phyloP scores from a whole-genome alignment of 2,329 filamentous ascomycete genomes.

The Ascochyta clinopodiicola region DNA sequence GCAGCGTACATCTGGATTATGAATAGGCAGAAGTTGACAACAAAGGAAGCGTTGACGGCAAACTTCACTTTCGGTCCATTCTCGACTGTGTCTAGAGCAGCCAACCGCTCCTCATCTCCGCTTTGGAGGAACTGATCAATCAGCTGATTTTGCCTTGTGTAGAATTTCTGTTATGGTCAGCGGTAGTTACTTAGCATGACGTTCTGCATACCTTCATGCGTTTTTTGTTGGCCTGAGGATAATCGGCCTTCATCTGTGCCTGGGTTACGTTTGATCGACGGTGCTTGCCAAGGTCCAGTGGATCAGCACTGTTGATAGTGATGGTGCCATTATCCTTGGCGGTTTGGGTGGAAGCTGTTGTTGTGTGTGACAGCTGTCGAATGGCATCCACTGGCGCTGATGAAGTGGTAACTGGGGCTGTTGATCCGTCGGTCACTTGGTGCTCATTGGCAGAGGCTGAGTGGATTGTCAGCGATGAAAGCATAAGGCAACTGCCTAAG shows the following conservation, averaged over 20 bases:
- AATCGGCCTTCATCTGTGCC: constrained; percentile 57
- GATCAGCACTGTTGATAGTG: constrained; percentile 36
- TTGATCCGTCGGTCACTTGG: constrained; percentile 40
- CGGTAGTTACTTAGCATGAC: not conserved
- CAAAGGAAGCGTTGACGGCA: constrained; percentile 48
- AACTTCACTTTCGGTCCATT: constrained; percentile 53
- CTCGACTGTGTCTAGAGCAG: constrained; percentile 58
- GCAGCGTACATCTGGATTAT: constrained; percentile 66
- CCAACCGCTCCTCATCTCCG: constrained; percentile 61
- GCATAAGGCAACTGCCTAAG: constrained; percentile 19
- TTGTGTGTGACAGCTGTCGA: constrained; percentile 28
- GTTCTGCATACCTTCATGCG: constrained; percentile 39
- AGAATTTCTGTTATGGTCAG: constrained; percentile 45
- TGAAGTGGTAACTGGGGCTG: constrained; percentile 31
- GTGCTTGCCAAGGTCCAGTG: constrained; percentile 47
- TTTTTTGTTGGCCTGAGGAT: constrained; percentile 50
- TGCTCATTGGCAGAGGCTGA: constrained; percentile 37
- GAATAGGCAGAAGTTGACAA: constrained; percentile 57
- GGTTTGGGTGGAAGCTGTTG: constrained; percentile 26
- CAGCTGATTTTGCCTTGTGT: constrained; percentile 50
- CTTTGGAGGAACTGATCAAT: constrained; percentile 61
- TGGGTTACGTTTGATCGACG: constrained; percentile 47
- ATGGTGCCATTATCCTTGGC: constrained; percentile 32
- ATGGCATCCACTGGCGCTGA: constrained; percentile 36
- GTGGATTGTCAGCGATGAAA: constrained; percentile 30